Conservation (phyloP, 2,329 filamentous ascomycete species). For the Neopestalotiopsis sp. region DNA sequence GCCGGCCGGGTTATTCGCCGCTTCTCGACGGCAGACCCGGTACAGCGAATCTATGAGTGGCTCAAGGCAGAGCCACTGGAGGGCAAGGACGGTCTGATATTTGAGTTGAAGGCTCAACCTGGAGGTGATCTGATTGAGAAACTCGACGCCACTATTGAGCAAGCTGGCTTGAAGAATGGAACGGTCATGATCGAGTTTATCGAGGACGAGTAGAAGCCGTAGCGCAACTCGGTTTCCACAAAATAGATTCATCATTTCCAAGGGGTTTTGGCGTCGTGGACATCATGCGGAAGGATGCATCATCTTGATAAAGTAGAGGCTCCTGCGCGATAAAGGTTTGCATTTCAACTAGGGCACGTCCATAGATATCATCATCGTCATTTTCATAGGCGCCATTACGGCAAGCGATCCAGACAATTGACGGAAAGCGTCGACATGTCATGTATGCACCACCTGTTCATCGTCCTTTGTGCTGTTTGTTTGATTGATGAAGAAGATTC, state of each 20-base stretch:
- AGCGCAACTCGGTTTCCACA: neutral
- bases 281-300: neutral
- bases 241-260: neutral
- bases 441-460: neutral
- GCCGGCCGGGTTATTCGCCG: slow-evolving; percentile 84
- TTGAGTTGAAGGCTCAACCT: slow-evolving; percentile 85
- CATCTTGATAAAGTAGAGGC: neutral
- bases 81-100: slow-evolving; percentile 76
- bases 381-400: neutral
- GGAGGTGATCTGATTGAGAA: slow-evolving; percentile 80
- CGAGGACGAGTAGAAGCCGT: slow-evolving; percentile 51
- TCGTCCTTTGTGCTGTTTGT: neutral
- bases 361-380: slow-evolving; percentile 11
- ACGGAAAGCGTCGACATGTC: neutral
- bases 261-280: slow-evolving; percentile 5
- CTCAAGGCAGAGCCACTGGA: slow-evolving; percentile 87
- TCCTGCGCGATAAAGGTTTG: neutral
- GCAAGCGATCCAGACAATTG: neutral
- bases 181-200: slow-evolving; percentile 95
- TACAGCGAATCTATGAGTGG: slow-evolving; percentile 92
- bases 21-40: slow-evolving; percentile 78
- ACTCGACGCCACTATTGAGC: slow-evolving; percentile 75
- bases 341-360: slow-evolving; percentile 5
- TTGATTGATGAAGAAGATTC: too few relatives aligned
- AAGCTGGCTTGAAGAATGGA: slow-evolving; percentile 86